phyloP scores from a whole-genome alignment of 768 basidiomycete species.

The Tylopilus felleus region DNA sequence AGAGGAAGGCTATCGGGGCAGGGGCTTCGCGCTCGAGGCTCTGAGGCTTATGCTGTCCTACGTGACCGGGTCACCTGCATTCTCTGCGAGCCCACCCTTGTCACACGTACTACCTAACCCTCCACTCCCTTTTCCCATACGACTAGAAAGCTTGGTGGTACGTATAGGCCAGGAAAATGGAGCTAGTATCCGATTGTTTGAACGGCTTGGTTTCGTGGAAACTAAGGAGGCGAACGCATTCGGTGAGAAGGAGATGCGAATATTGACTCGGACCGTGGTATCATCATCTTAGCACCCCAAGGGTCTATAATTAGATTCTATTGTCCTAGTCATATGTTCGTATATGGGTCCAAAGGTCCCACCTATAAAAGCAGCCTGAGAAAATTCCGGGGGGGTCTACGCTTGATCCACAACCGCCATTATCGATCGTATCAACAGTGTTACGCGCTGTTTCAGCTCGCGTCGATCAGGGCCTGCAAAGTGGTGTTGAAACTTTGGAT shows the following conservation, averaged over 20 bases:
- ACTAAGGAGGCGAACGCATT: slow-evolving; percentile 73
- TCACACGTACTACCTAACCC: slow-evolving; percentile 24
- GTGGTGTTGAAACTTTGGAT: neutral
- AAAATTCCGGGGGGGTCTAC: neutral
- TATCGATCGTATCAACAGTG: slow-evolving; percentile 1
- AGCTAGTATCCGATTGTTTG: slow-evolving; percentile 70
- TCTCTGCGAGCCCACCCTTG: slow-evolving; percentile 10
- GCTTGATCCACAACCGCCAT: slow-evolving; percentile 13
- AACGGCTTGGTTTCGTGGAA: slow-evolving; percentile 69
- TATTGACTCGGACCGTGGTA: neutral
- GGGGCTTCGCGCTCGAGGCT: slow-evolving; percentile 61
- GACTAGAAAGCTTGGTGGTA: slow-evolving; percentile 52
- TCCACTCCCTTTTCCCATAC: slow-evolving; percentile 42
- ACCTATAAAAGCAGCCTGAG: slow-evolving; percentile 5
- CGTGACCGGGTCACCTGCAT: slow-evolving; percentile 45
- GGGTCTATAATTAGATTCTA: slow-evolving; percentile 3
- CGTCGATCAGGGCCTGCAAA: neutral
- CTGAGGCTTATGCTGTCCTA: slow-evolving; percentile 68
- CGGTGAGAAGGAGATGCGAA: slow-evolving; percentile 78
- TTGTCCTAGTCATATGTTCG: slow-evolving; percentile 17
- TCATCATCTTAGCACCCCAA: neutral
- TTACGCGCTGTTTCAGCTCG: neutral
- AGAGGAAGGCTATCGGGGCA: slow-evolving; percentile 68
- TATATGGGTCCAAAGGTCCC: neutral
- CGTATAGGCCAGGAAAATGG: slow-evolving; percentile 69